A percentile compares a stretch with the other conserved stretches of the same genome.
Conservation (phyloP, 2,329 filamentous ascomycete genomes). For the Aspergillus sp. region DNA sequence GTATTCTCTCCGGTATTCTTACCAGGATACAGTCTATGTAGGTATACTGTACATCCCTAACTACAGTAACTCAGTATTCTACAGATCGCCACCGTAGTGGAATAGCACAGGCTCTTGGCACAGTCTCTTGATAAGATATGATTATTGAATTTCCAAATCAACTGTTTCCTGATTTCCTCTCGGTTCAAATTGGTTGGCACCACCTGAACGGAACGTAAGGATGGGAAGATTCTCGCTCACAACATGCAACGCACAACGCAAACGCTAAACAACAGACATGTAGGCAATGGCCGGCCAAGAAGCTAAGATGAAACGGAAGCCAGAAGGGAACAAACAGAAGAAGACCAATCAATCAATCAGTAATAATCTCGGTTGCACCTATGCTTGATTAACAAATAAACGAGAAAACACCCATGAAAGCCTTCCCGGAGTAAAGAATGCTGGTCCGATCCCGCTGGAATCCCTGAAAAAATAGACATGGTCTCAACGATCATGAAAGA, state of each 20-base stretch:
- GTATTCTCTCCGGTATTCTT: not conserved
- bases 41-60: too few relatives aligned
- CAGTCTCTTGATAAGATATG: not conserved
- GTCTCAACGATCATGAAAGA: not conserved
- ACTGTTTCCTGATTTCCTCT: constrained; percentile 5
- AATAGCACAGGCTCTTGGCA: too few relatives aligned
- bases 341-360: not conserved
- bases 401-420: not conserved
- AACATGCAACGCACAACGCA: constrained; percentile 20
- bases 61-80: too few relatives aligned
- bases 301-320: not conserved
- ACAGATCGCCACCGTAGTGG: not conserved
- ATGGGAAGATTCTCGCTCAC: constrained; percentile 15
- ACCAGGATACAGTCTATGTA: too few relatives aligned
- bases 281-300: not conserved
- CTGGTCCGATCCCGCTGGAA: not conserved
- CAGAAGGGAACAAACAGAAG: not conserved
- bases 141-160: constrained; percentile 2
- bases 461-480: not conserved
- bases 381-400: not conserved
- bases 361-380: constrained; percentile 1
- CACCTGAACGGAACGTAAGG: constrained; percentile 1
- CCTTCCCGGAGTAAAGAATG: not conserved
- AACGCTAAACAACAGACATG: constrained; percentile 16
- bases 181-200: constrained; percentile 3